Base-by-base conservation (phyloP, 164 flowering plant species). In the Vitis riparia region DNA sequence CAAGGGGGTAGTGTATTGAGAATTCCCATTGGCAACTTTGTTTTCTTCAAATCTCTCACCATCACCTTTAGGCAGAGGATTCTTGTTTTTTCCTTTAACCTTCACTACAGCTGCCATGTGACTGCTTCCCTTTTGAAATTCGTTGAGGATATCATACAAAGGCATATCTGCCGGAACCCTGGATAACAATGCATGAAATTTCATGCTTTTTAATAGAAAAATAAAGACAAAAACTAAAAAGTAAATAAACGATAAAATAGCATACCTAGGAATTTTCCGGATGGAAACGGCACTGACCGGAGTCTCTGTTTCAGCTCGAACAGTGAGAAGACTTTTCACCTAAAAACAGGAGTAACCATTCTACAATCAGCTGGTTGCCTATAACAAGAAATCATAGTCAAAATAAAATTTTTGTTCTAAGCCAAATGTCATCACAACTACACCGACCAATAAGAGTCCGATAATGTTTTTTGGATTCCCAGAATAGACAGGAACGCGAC, bases 101-200 rank as follows among this genome's bases (percentile, higher is more conserved):
- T 85, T 95, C 79, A 93, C 97, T 11, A 95, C 99, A 78, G 99
- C 99, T 19, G 99, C 99, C 99, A 95, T 90, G 76, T 95, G 99
- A 81, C 99, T 95, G 78, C 97, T 87, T 32, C 99, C 99, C 67
- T 95, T 91, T 72, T 95, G 99, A 72, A 95, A 95, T 77, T 95
- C 97, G 74, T 95, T 95, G 65, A 95, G 70, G 77, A 95, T 95
- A 76, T 95, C 99, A 84, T 95, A 93, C 59, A 95, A 67, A 61
- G 99, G 98, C 99, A 95, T 95, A 77, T 95, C 95, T 64, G 91
- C 85, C 48, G 99, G 98, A 82, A 95, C 99, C 8, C 30, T 61
- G 55, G 51, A 44, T 58, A 17, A 15, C 58, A 16, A 44, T n/a
- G 30, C 50, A 57, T 67, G 8, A 67, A 64, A 55, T 60, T 37